These are phyloP conservation scores for Colletotrichum lentis DNA, from an alignment of 2,329 filamentous ascomycete genomes.

Conservation along the genomic window DNA sequence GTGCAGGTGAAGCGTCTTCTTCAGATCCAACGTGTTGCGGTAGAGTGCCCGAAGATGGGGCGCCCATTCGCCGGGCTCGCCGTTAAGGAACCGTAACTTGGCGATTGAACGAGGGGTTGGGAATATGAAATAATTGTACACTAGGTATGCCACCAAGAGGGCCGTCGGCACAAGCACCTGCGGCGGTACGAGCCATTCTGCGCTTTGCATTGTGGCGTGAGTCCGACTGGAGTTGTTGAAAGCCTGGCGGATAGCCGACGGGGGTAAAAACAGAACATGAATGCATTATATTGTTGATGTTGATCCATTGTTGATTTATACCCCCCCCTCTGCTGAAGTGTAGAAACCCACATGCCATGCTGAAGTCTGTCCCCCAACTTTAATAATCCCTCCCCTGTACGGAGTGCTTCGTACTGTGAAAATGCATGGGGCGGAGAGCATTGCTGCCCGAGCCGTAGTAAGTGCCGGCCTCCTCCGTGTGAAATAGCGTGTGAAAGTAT, in stretches of 20 bases:
- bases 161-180: not conserved
- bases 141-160: not conserved
- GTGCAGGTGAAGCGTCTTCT: conserved; percentile 20
- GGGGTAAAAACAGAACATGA: not conserved
- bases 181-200: not conserved
- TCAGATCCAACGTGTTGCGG: conserved; percentile 18
- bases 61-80: conserved; percentile 12
- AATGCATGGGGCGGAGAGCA: not conserved
- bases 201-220: not conserved
- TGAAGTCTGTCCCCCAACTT: too few relatives aligned
- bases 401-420: not conserved
- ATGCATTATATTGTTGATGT: too few relatives aligned
- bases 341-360: not conserved
- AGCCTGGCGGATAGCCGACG: not conserved
- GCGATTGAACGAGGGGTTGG: not conserved
- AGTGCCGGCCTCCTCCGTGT: too few relatives aligned
- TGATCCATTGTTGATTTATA: not conserved
- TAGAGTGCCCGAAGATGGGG: conserved; percentile 22
- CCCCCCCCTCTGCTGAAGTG: not conserved
- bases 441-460: too few relatives aligned
- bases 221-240: not conserved
- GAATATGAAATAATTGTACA: not conserved
- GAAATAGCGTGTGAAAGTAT: too few relatives aligned
- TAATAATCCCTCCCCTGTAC: not conserved
- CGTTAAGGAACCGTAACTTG: conserved; percentile 12